phyloP scores from a whole-genome alignment of 345 rosid genomes.

The Bruguiera gymnorhiza region DNA sequence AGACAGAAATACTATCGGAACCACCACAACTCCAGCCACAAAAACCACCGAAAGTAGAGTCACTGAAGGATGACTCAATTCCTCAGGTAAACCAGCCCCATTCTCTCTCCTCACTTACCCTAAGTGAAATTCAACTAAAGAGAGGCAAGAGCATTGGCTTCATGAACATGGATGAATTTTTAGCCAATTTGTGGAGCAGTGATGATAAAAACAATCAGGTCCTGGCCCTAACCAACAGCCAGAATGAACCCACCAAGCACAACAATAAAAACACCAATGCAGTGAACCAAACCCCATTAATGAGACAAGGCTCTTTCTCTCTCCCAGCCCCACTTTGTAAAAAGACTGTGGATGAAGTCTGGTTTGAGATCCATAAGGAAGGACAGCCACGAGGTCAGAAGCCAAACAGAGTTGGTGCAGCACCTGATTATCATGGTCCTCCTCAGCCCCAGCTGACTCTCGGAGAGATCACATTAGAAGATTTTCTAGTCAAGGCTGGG shows the following conservation, averaged over 20 bases:
- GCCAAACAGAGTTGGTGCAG: slow-evolving; percentile 7
- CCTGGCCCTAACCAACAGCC: slow-evolving; percentile 14
- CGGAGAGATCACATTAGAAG: slow-evolving; percentile 82
- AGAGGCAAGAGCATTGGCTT: slow-evolving; percentile 77
- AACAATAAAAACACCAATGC: not conserved
- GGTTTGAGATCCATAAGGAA: slow-evolving; percentile 76
- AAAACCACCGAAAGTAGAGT: slow-evolving; percentile 17
- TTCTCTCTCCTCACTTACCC: slow-evolving; percentile 66
- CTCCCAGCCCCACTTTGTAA: slow-evolving; percentile 68
- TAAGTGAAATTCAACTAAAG: slow-evolving; percentile 71
- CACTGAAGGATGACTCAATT: slow-evolving; percentile 13
- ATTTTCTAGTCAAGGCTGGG: slow-evolving; percentile 80
- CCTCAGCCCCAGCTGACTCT: slow-evolving; percentile 56
- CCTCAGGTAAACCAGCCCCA: slow-evolving; percentile 33
- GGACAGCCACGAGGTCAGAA: slow-evolving; percentile 21
- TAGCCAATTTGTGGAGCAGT: slow-evolving; percentile 63
- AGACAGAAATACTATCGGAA: slow-evolving; percentile 5
- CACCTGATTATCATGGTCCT: slow-evolving; percentile 13
- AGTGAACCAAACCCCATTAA: slow-evolving; percentile 22
- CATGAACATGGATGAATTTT: slow-evolving; percentile 93
- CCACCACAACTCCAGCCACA: slow-evolving; percentile 12
- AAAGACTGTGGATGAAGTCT: slow-evolving; percentile 88
- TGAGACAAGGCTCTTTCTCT: slow-evolving; percentile 66
- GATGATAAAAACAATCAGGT: slow-evolving; percentile 39
- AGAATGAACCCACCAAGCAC: not conserved